Evolutionary conservation across 257 asterid genomes (phyloP).

Genomic region (Plantago major): DNA sequence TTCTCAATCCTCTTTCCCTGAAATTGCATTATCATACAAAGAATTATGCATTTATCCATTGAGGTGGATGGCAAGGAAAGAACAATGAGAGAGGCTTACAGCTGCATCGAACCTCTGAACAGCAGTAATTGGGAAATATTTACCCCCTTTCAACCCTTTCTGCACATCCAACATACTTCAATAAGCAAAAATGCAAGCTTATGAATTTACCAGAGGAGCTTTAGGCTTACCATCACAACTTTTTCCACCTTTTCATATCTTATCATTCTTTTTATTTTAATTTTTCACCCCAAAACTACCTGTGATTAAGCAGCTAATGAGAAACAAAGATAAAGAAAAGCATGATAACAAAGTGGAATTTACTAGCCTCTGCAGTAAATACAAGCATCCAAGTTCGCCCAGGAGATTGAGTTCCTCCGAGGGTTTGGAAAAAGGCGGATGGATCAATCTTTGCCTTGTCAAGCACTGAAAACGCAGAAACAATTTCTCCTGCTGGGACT

Average conservation of each 20-base stretch:
- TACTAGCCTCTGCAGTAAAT: slow-evolving; percentile 75
- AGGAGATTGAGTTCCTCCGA: slow-evolving; percentile 87
- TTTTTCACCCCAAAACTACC: no score
- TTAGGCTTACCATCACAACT: no score
- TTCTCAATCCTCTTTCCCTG: slow-evolving; percentile 91
- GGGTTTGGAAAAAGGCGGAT: slow-evolving; percentile 60
- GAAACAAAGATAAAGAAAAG: no score
- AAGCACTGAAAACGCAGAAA: slow-evolving; percentile 65
- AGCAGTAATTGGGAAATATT: slow-evolving; percentile 88
- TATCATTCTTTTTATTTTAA: no score
- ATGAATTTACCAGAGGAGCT: no score
- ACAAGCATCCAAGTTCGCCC: slow-evolving; percentile 98
- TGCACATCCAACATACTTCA: slow-evolving; percentile 26
- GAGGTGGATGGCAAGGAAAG: background rate
- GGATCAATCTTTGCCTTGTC: slow-evolving; percentile 86
- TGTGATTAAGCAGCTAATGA: no score
- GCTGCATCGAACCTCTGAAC: slow-evolving; percentile 95
- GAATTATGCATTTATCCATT: background rate
- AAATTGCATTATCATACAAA: slow-evolving; percentile 5
- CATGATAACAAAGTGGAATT: no score
- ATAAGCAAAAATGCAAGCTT: background rate
- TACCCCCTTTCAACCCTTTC: slow-evolving; percentile 62
- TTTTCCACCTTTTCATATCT: no score
- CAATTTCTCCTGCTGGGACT: slow-evolving; percentile 50
- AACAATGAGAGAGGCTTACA: slow-evolving; percentile 41